Evolutionary conservation across 2,329 filamentous ascomycete genomes (phyloP).

Genomic region (Leptosphaerulina australis): DNA sequence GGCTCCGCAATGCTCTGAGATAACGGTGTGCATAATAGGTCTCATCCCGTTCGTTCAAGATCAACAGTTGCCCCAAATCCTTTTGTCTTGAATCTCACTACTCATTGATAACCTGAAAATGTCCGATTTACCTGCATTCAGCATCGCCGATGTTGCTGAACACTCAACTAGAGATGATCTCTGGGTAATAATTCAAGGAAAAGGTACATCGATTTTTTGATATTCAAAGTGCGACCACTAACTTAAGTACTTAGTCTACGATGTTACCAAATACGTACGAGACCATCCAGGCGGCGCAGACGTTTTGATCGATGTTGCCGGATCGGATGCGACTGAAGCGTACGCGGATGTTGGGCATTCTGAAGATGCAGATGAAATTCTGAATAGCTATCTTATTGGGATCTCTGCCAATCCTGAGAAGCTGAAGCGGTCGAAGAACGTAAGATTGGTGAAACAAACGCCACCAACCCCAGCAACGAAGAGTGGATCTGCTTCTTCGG

Average conservation of each 20-base stretch:
- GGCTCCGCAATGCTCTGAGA: constrained; percentile 15
- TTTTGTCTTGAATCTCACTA: not conserved
- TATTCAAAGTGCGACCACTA: not conserved
- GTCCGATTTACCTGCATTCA: constrained; percentile 24
- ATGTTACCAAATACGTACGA: constrained; percentile 62
- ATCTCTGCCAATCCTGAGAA: constrained; percentile 21
- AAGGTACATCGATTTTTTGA: constrained; percentile 28
- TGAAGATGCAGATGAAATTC: constrained; percentile 53
- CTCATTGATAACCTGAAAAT: constrained; percentile 8
- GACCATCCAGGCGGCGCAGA: constrained; percentile 61
- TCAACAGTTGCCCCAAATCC: constrained; percentile 3
- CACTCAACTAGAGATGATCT: constrained; percentile 57
- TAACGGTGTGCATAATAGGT: constrained; percentile 16
- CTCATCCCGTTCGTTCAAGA: constrained; percentile 14
- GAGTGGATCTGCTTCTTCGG: constrained; percentile 11
- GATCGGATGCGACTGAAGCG: constrained; percentile 50
- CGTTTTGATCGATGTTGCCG: constrained; percentile 50
- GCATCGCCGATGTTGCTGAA: constrained; percentile 55
- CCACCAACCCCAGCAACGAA: constrained; percentile 1
- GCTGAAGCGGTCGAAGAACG: constrained; percentile 34
- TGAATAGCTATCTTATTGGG: constrained; percentile 45
- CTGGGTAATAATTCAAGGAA: constrained; percentile 61
- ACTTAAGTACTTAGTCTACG: constrained; percentile 56
- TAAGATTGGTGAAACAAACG: constrained; percentile 49
- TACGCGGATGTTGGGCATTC: constrained; percentile 56